phyloP scores from a whole-genome alignment of 164 flowering plant genomes.

The Vitis cinerea region DNA sequence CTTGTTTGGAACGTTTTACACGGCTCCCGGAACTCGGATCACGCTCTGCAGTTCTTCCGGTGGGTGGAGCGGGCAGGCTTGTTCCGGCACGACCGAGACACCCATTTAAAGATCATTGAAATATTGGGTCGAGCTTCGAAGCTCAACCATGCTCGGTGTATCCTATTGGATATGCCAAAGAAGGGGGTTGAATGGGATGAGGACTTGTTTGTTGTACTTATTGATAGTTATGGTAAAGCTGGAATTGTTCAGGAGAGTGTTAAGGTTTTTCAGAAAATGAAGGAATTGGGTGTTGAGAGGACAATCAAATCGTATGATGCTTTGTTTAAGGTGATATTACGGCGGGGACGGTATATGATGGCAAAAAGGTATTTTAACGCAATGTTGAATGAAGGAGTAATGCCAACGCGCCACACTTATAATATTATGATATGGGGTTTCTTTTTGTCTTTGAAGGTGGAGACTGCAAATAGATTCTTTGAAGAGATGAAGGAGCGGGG shows the following conservation, averaged over 20 bases:
- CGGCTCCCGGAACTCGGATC: constrained; percentile 57
- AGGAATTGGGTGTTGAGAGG: constrained; percentile 69
- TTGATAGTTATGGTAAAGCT: constrained; percentile 78
- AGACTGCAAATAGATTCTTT: constrained; percentile 72
- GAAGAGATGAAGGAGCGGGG: constrained; percentile 78
- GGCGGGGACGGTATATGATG: constrained; percentile 84
- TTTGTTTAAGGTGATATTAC: constrained; percentile 74
- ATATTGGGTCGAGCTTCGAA: constrained; percentile 58
- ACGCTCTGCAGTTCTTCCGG: constrained; percentile 84
- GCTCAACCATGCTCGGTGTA: constrained; percentile 92
- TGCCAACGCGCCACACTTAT: constrained; percentile 72
- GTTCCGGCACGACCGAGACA: constrained; percentile 54
- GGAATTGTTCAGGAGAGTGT: constrained; percentile 96
- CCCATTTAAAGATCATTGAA: constrained; percentile 68
- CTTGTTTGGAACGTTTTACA: constrained; percentile 76
- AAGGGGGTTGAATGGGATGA: constrained; percentile 82
- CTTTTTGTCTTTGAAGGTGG: constrained; percentile 61
- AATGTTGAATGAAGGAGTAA: constrained; percentile 77
- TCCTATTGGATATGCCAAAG: constrained; percentile 82
- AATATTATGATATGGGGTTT: constrained; percentile 89
- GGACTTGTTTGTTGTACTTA: constrained; percentile 70
- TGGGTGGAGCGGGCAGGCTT: constrained; percentile 87
- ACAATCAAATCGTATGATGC: constrained; percentile 61
- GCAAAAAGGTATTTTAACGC: constrained; percentile 80
- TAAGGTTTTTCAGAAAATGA: constrained; percentile 75